These are phyloP conservation scores for Picochlorum sp. DNA, from an alignment of 139 green algal species.

Conservation along the genomic window DNA sequence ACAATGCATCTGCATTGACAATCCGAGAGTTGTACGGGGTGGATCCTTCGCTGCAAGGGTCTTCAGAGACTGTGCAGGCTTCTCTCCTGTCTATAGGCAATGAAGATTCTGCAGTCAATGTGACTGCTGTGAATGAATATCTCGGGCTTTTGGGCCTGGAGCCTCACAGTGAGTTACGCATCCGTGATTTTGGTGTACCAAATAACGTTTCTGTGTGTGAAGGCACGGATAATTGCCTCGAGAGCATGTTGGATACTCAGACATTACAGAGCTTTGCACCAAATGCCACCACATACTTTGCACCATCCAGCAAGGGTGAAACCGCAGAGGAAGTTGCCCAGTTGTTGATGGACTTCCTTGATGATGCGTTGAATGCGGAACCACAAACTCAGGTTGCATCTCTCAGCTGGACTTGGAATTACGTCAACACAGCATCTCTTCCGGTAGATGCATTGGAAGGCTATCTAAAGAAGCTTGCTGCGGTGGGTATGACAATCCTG, in stretches of 20 bases:
- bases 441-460: not conserved
- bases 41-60: not conserved
- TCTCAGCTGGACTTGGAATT: not conserved
- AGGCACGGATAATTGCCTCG: not conserved
- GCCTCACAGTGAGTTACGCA: not conserved
- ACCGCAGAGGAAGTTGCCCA: not conserved
- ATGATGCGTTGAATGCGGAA: not conserved
- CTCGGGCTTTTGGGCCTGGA: not conserved
- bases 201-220: slow-evolving; percentile 4
- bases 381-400: not conserved
- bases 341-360: not conserved
- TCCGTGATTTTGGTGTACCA: not conserved
- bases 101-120: not conserved
- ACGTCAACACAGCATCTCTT: not conserved
- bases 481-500: not conserved
- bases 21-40: not conserved
- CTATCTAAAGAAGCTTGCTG: not conserved
- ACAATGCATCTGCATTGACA: not conserved
- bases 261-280: not conserved
- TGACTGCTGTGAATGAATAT: slow-evolving; percentile 1
- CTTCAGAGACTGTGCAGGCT: not conserved
- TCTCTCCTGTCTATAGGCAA: not conserved
- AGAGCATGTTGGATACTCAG: not conserved
- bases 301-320: not conserved
- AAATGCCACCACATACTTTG: not conserved